A percentile compares a stretch with the other conserved stretches of the same genome.
Evolutionary conservation across 345 rosid genomes (phyloP).

Genomic region (Corchorus capsularis): DNA sequence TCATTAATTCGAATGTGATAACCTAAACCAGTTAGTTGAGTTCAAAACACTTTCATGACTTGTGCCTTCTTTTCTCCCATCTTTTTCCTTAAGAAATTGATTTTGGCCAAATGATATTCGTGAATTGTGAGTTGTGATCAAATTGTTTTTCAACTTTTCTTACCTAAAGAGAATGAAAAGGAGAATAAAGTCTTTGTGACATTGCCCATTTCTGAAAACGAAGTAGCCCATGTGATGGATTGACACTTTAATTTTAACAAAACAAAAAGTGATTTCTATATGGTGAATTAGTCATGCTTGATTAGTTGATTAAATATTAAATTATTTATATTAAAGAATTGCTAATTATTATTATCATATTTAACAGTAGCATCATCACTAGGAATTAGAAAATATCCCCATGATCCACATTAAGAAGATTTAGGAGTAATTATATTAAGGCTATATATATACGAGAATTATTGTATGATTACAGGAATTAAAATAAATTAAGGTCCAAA

Average conservation of each 20-base stretch:
- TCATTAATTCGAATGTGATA: neutral
- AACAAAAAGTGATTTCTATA: neutral
- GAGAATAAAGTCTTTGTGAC: neutral
- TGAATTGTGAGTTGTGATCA: neutral
- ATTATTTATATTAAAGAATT: neutral
- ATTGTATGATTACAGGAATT: neutral
- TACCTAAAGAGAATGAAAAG: neutral
- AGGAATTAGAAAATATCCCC: neutral
- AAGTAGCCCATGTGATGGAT: conserved; percentile 3
- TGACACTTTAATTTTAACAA: neutral
- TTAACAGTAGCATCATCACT: neutral
- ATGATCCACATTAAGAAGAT: neutral
- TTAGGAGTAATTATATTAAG: neutral
- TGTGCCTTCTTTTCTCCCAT: neutral
- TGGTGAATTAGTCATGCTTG: neutral
- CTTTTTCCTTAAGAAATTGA: neutral
- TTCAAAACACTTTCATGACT: conserved; percentile 7
- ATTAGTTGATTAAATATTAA: neutral
- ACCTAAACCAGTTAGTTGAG: neutral
- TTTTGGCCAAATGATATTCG: neutral
- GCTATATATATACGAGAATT: neutral
- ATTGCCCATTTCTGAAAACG: neutral
- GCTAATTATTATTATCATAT: neutral
- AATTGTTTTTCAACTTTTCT: neutral
- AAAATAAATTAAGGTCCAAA: neutral